A percentile compares a stretch with the other conserved stretches of the same genome.
Evolutionary conservation across 2,329 filamentous ascomycete species (phyloP).

Genomic region (Cercospora sesami): DNA sequence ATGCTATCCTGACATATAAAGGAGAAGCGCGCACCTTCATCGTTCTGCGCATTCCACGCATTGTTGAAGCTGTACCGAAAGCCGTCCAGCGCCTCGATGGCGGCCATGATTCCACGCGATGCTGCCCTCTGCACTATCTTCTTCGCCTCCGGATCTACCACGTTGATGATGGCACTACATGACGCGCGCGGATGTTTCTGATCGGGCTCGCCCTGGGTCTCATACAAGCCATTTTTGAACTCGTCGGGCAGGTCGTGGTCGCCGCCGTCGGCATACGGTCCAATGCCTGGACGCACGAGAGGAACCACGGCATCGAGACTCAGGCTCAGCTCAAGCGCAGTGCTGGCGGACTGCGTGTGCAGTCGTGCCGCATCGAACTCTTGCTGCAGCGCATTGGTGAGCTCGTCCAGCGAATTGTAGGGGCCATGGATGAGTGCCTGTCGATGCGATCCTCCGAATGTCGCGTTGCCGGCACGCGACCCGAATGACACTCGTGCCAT

Average conservation of each 20-base stretch:
- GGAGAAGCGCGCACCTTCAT: conserved; percentile 50
- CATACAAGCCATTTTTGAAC: conserved; percentile 29
- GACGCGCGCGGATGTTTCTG: conserved; percentile 28
- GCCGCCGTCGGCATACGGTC: conserved; percentile 34
- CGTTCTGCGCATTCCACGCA: conserved; percentile 49
- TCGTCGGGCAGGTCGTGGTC: conserved; percentile 34
- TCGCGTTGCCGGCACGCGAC: conserved; percentile 29
- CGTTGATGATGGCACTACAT: conserved; percentile 29
- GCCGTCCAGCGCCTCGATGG: conserved; percentile 48
- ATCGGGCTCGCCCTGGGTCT: conserved; percentile 18
- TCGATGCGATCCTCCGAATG: conserved; percentile 10
- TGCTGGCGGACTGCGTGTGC: conserved; percentile 26
- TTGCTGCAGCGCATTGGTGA: conserved; percentile 25
- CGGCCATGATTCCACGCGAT: conserved; percentile 47
- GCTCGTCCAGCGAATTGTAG: conserved; percentile 29
- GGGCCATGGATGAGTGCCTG: conserved; percentile 19
- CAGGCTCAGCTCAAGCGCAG: conserved; percentile 31
- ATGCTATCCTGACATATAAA: conserved; percentile 54
- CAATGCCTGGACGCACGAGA: conserved; percentile 33
- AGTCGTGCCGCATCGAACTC: conserved; percentile 23
- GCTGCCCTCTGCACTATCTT: conserved; percentile 50
- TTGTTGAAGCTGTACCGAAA: conserved; percentile 54
- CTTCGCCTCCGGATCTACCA: conserved; percentile 42
- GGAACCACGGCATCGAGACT: conserved; percentile 27
- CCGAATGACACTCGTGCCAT: conserved; percentile 33